Conservation (phyloP, 2,329 filamentous ascomycete genomes). For the Ophidiomyces ophidiicola region DNA sequence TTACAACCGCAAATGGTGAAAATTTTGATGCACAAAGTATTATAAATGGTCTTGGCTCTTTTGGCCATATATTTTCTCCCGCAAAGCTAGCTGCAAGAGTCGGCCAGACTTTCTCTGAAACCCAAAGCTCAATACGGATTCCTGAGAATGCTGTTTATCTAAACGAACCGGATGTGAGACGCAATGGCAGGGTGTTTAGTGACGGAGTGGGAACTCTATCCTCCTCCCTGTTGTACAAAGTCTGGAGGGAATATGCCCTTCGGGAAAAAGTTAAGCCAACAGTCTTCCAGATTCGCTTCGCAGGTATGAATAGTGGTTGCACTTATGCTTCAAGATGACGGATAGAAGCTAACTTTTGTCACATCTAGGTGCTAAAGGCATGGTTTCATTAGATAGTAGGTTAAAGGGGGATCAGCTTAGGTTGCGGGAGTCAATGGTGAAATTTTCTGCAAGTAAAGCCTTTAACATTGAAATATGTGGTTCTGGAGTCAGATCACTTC, state of each 20-base stretch:
- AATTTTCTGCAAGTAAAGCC: conserved; percentile 54
- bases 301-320: conserved; percentile 32
- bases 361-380: conserved; percentile 55
- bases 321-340: background rate
- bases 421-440: conserved; percentile 65
- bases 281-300: conserved; percentile 59
- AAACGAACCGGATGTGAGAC: conserved; percentile 24
- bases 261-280: conserved; percentile 19
- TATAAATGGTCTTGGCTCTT: conserved; percentile 39
- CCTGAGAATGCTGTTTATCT: conserved; percentile 17
- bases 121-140: conserved; percentile 49
- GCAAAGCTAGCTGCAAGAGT: conserved; percentile 49
- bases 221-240: conserved; percentile 42
- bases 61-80: conserved; percentile 41
- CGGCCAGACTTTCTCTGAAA: conserved; percentile 62
- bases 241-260: conserved; percentile 39
- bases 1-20: conserved; percentile 24
- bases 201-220: conserved; percentile 73
- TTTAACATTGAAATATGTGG: conserved; percentile 21
- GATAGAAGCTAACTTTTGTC: background rate
- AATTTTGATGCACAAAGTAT: conserved; percentile 27
- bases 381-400: conserved; percentile 56
- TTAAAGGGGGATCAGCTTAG: conserved; percentile 47
- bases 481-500: conserved; percentile 53
- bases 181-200: conserved; percentile 53